A percentile compares a stretch with the other conserved stretches of the same genome.
Conservation (phyloP, 202 grass and related monocot species). For the Hordeum pubiflorum region DNA sequence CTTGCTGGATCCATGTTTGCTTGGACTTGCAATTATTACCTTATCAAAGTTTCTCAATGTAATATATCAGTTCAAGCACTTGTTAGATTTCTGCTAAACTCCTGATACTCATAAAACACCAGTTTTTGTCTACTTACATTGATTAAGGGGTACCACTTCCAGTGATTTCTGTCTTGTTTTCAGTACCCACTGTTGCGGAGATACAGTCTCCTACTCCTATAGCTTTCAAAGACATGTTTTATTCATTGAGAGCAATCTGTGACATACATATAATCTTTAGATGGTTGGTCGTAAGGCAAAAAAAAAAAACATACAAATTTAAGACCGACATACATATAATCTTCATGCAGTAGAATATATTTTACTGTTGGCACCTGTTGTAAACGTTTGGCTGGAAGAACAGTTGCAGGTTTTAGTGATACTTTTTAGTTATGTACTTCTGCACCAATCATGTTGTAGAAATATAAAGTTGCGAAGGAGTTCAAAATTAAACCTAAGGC, state of each 20-base stretch:
- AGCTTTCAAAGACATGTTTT: not conserved
- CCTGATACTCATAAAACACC: not conserved
- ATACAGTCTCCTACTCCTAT: not conserved
- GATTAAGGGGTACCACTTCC: not conserved
- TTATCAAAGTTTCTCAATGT: too few relatives aligned
- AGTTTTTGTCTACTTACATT: not conserved
- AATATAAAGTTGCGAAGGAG: not conserved
- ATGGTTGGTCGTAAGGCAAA: not conserved
- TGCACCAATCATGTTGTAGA: not conserved
- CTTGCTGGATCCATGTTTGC: too few relatives aligned
- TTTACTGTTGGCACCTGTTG: too few relatives aligned
- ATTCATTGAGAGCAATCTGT: not conserved
- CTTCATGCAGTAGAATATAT: conserved; percentile 15
- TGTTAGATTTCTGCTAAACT: not conserved
- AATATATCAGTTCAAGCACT: too few relatives aligned
- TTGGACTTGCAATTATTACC: too few relatives aligned
- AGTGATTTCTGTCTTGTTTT: not conserved
- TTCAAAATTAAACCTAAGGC: not conserved
- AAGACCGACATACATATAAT: too few relatives aligned
- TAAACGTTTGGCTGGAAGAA: not conserved
- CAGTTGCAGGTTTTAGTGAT: not conserved
- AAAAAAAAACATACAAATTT: not conserved
- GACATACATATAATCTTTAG: not conserved
- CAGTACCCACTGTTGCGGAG: not conserved
- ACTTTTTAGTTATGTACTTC: not conserved